Evolutionary conservation across 2,329 filamentous ascomycete genomes (phyloP), one percentile per base, ranked within the genome.

Genomic region (Elsinoe necatrix): DNA sequence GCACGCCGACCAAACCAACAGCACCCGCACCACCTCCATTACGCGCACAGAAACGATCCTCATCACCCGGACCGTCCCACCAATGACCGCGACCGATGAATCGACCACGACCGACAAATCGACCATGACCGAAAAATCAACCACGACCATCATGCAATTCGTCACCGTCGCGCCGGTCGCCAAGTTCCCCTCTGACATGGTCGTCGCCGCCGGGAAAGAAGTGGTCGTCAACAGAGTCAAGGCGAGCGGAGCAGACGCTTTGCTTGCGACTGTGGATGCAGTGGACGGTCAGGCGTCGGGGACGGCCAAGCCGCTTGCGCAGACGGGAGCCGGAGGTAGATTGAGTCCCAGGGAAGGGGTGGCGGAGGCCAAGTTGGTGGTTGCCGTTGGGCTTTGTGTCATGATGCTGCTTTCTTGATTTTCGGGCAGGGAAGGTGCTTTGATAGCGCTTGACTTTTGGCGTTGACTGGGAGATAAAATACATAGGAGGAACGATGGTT

Each of bases 151-250:
- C n/a, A 6, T 56, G 21, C 37, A 56, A 21, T 56, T 29, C 41
- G 54, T 56, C 12, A 56, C 54, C 54, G 41, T 56, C 18, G 29
- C 29, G 41, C 54, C 54, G 4, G 54, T 56, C 18, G 39, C 54
- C 37, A 56, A 48, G 29, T 23, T 45, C 4, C 18, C 37, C 8
- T n/a, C 16, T 29, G 23, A 14, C n/a, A n/a, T n/a, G n/a, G n/a
- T n/a, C 9, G 14, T 37, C 34, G 34, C 5, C 34, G 34, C 34
- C 5, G 34, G 34, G 12, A 56, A 47, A 16, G 54, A 27, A 11
- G 54, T 25, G n/a, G 41, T 47, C 1, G 42, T 37, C 12, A 37
- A 56, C 18, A 29, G 41, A 4, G 54, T 37, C 54, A 56, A 56
- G 27, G 42, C 54, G 12, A 34, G 25, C 29, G 52, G 34, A 4